A percentile compares a stretch with the other conserved stretches of the same genome.
These are phyloP conservation scores for Fraxinus xanthoxyloides DNA, from an alignment of 305 asterid genomes.

Conservation along the genomic window DNA sequence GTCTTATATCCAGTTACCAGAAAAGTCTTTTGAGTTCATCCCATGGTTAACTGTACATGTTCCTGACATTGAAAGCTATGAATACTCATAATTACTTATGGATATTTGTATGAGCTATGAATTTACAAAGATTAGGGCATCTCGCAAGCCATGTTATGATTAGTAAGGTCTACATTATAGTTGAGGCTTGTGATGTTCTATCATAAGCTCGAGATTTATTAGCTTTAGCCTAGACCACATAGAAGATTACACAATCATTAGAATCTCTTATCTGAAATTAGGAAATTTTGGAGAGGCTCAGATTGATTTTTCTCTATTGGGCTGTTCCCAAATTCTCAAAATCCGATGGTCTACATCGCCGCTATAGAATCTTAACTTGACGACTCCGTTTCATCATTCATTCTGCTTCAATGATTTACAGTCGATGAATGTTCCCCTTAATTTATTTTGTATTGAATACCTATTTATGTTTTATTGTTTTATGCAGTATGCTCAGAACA, in stretches of 20 bases:
- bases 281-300: background rate
- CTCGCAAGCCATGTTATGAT: background rate
- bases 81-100: constrained; percentile 16
- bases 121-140: background rate
- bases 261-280: background rate
- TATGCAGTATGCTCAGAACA: constrained; percentile 95
- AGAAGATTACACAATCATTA: background rate
- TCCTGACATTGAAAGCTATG: constrained; percentile 20
- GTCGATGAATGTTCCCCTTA: background rate
- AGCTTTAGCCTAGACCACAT: background rate
- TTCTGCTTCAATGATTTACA: background rate
- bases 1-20: constrained; percentile 28
- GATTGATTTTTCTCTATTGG: too few species aligned
- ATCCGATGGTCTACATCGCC: too few species aligned
- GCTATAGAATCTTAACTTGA: too few species aligned
- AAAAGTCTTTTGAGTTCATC: constrained; percentile 7
- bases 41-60: background rate
- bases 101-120: constrained; percentile 15
- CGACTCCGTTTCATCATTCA: too few species aligned
- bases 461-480: constrained; percentile 13
- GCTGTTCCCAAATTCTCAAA: background rate
- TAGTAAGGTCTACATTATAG: too few species aligned
- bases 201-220: background rate
- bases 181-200: background rate
- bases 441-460: background rate